Evolutionary conservation across 306 rosid species (phyloP).

Genomic region (Urtica urens): DNA sequence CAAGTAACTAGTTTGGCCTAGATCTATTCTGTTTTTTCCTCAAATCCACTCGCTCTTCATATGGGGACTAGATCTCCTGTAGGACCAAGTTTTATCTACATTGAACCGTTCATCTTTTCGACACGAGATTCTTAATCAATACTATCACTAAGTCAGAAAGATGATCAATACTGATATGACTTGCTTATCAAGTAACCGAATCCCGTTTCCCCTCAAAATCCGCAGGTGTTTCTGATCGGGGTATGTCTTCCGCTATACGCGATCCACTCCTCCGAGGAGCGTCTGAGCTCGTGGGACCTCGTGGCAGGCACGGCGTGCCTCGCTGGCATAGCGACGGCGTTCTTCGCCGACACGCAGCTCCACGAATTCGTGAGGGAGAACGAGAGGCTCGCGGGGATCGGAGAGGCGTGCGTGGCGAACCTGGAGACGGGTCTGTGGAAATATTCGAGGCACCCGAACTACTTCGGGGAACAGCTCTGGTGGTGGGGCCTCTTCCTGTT

Average conservation of each 20-base stretch:
- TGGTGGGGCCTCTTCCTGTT: slow-evolving; percentile 86
- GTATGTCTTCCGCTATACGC: slow-evolving; percentile 60
- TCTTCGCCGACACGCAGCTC: slow-evolving; percentile 75
- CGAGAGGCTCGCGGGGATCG: slow-evolving; percentile 38
- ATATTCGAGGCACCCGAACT: slow-evolving; percentile 76
- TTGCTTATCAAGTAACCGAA: background rate
- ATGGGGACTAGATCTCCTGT: no score
- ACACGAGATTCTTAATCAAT: no score
- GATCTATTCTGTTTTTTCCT: no score
- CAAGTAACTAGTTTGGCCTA: no score
- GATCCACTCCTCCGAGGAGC: slow-evolving; percentile 48
- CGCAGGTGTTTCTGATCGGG: slow-evolving; percentile 64
- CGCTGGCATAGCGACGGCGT: slow-evolving; percentile 61
- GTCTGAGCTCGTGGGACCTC: slow-evolving; percentile 55
- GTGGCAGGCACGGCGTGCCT: slow-evolving; percentile 40
- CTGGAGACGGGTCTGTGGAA: slow-evolving; percentile 74
- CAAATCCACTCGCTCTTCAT: no score
- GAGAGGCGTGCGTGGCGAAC: slow-evolving; percentile 38
- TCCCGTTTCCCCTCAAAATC: background rate
- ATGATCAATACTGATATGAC: no score
- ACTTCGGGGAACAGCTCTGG: slow-evolving; percentile 87
- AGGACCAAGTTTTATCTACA: no score
- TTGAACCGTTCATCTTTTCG: no score
- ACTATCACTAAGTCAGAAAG: no score
- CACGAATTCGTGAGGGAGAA: slow-evolving; percentile 48